These are phyloP conservation scores for rapeseed (Brassica napus) DNA, from an alignment of 345 rosid species.

Conservation along the genomic window Da-Ae NC_063450.1:41670001-41670500, in stretches of 20 bases:
- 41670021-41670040: slow-evolving; percentile 46
- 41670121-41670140: slow-evolving; percentile 42
- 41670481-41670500: slow-evolving; percentile 62
- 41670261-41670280: too few relatives aligned
- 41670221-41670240: too few relatives aligned
- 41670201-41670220: too few relatives aligned
- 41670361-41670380: background rate
- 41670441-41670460: slow-evolving; percentile 54
- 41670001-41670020: slow-evolving; percentile 55
- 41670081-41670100: slow-evolving; percentile 70
- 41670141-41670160: background rate
- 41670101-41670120: slow-evolving; percentile 50
- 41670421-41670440: slow-evolving; percentile 52
- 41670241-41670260: too few relatives aligned
- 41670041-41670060: slow-evolving; percentile 60
- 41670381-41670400: slow-evolving; percentile 51
- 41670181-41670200: too few relatives aligned
- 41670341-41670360: background rate
- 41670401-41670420: slow-evolving; percentile 50
- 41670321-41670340: too few relatives aligned
- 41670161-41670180: background rate
- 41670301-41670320: too few relatives aligned
- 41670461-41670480: slow-evolving; percentile 51
- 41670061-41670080: slow-evolving; percentile 64
- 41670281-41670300: too few relatives aligned